Base-by-base conservation (phyloP, 1,284 basidiomycete species). In the Afroboletus lepidellus region DNA sequence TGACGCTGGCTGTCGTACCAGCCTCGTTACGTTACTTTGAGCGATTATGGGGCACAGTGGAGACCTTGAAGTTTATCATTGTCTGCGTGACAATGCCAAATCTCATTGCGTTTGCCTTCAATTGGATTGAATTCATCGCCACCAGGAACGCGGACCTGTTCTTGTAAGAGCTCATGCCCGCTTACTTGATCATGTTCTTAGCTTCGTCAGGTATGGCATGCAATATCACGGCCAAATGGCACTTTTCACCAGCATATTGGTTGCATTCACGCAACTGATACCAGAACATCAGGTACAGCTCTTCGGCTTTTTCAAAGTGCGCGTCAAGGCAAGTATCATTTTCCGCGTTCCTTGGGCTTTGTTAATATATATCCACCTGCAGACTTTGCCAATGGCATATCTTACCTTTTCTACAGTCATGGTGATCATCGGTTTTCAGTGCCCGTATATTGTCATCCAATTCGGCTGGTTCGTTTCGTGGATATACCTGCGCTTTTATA, bases 401-500 rank as follows among this genome's bases (percentile, higher is more conserved):
- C 82, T 98, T 55, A 90, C 92, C 2, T 72, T 98, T 56, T 97
- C 94, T 23, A 94, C 92, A 58, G 80, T 98, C 33, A 81, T 96
- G 71, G 92, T 90, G 61, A 61, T 99, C 47, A 58, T 97, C 44
- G 92, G 96, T 29, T 91, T 89, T 70, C 91, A 94, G 62, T 91
- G 90, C 51, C 97, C 97, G 1, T 98, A 87, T 77, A 95, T 99
- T 52, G 79, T 97, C 60, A 95, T 99, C 60, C 96, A 98, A 68
- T 98, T 98, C 67, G 96, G 94, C 16, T 99, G 97, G 93, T 89
- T 98, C 56, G 87, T 95, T 8, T 83, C 90, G 24, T 99, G 94
- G 89, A 79, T 92, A 48, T 99, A 98, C 73, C 80, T 99, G 33
- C 85, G 96, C 32, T 99, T 99, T 78, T 94, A 97, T 80, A 97